A percentile compares a stretch with the other conserved stretches of the same genome.
phyloP scores from a whole-genome alignment of 2,329 filamentous ascomycete genomes.

The Xylaria sp. region DNA sequence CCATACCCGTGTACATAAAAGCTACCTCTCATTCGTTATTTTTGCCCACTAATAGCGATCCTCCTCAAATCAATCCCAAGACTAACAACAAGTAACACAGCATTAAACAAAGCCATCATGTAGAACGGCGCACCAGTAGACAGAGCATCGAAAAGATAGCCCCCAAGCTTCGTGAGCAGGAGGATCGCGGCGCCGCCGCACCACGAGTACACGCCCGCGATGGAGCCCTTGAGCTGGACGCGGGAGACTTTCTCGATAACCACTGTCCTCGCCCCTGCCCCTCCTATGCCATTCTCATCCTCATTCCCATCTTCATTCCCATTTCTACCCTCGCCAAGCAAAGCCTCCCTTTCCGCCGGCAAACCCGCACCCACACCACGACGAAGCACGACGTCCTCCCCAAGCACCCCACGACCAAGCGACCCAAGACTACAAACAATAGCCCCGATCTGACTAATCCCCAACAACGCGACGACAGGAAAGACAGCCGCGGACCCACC shows the following conservation, averaged over 20 bases:
- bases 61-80: constrained; percentile 60
- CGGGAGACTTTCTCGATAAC: constrained; percentile 53
- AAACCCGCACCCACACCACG: not conserved
- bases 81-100: constrained; percentile 69
- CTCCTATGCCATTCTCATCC: too few species aligned
- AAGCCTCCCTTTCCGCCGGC: constrained; percentile 49
- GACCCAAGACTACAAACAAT: constrained; percentile 96
- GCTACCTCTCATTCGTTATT: not conserved
- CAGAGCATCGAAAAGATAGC: constrained; percentile 81
- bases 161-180: constrained; percentile 89
- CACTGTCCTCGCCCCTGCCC: constrained; percentile 41
- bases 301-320: constrained; percentile 4
- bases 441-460: constrained; percentile 93
- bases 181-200: constrained; percentile 91
- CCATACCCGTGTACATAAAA: not conserved
- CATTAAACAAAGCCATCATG: constrained; percentile 93
- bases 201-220: constrained; percentile 93
- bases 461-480: constrained; percentile 80
- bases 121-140: constrained; percentile 87
- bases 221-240: constrained; percentile 84
- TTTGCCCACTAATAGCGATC: constrained; percentile 8
- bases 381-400: constrained; percentile 54
- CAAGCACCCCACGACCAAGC: constrained; percentile 81
- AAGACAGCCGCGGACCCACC: constrained; percentile 78
- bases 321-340: constrained; percentile 47